phyloP scores from a whole-genome alignment of 192 early-diverging fungal species.

The Pilobolus umbonatus region DNA sequence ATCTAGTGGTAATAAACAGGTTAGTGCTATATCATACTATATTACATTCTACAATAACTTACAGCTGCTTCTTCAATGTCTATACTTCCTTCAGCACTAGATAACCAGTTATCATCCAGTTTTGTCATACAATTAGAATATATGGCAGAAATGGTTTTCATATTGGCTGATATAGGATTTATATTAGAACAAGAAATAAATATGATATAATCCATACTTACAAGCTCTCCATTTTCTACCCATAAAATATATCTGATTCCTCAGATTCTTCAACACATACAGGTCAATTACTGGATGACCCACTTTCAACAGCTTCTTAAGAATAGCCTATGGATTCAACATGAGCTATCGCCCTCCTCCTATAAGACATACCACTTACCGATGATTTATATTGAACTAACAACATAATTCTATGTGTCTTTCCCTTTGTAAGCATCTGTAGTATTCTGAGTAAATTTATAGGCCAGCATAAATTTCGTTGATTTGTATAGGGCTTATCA shows the following conservation, averaged over 20 bases:
- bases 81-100: constrained; percentile 55
- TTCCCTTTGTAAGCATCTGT: constrained; percentile 77
- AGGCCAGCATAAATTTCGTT: constrained; percentile 62
- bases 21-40: background rate
- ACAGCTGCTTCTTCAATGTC: constrained; percentile 9
- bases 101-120: constrained; percentile 67
- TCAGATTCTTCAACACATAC: constrained; percentile 76
- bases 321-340: constrained; percentile 44
- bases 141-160: constrained; percentile 76
- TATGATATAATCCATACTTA: constrained; percentile 15
- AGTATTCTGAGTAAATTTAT: constrained; percentile 72
- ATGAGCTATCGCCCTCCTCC: background rate
- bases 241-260: constrained; percentile 73
- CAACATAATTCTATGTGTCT: constrained; percentile 68
- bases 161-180: constrained; percentile 47
- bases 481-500: constrained; percentile 20
- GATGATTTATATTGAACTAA: constrained; percentile 82
- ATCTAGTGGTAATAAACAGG: constrained; percentile 29
- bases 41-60: background rate
- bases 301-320: constrained; percentile 75
- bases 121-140: constrained; percentile 59
- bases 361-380: constrained; percentile 19
- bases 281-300: constrained; percentile 58
- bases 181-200: background rate
- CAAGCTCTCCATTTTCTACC: constrained; percentile 78